These are phyloP conservation scores for Ophiocordyceps camponoti-leonardi DNA, from an alignment of 2,329 filamentous ascomycete species.

Conservation along the genomic window DNA sequence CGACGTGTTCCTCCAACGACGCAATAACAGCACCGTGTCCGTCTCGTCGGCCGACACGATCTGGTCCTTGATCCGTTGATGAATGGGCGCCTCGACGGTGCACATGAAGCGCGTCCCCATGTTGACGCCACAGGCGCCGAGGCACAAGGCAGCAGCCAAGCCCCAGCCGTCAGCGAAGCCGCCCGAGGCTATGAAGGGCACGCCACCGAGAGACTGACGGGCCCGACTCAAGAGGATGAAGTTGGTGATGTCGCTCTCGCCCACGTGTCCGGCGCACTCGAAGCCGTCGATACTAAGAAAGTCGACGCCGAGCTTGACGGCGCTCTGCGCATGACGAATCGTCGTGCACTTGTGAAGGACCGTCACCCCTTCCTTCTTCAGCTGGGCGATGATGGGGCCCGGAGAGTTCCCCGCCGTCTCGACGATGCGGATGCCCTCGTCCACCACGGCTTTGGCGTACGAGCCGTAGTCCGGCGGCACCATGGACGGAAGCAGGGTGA, in stretches of 20 bases:
- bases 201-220: conserved; percentile 58
- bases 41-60: conserved; percentile 83
- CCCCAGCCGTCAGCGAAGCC: conserved; percentile 93
- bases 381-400: conserved; percentile 72
- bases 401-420: conserved; percentile 84
- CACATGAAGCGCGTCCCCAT: conserved; percentile 99
- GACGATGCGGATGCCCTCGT: conserved; percentile 80
- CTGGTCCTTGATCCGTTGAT: conserved; percentile 81
- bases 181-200: conserved; percentile 90
- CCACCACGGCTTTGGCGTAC: conserved; percentile 83
- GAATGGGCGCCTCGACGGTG: conserved; percentile 83
- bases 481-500: conserved; percentile 81
- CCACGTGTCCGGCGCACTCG: conserved; percentile 84
- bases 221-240: conserved; percentile 77
- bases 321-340: conserved; percentile 80
- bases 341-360: conserved; percentile 97
- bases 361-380: conserved; percentile 64
- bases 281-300: conserved; percentile 96
- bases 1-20: conserved; percentile 85
- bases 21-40: conserved; percentile 74
- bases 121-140: conserved; percentile 89
- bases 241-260: conserved; percentile 76
- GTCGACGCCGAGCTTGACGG: conserved; percentile 87
- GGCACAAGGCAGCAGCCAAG: conserved; percentile 71
- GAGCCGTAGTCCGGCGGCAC: conserved; percentile 83